These are phyloP conservation scores for Tothia fuscella DNA, from an alignment of 2,329 filamentous ascomycete genomes.

Conservation along the genomic window DNA sequence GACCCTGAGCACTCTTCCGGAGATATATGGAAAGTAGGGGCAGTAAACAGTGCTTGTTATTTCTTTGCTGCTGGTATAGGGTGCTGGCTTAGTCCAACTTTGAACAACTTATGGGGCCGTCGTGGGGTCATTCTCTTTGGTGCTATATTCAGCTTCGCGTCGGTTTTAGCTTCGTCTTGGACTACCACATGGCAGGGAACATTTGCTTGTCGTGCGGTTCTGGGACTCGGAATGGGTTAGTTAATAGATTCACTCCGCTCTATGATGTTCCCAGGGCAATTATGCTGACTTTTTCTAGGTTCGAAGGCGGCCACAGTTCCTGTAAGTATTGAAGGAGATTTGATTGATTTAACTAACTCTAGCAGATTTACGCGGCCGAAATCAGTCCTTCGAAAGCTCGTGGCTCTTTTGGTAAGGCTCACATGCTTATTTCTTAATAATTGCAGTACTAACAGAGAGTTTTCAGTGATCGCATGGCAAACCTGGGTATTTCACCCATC, in stretches of 20 bases:
- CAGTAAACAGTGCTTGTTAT: neutral
- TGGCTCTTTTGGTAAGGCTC: no score
- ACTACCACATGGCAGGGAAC: neutral
- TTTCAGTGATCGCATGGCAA: neutral
- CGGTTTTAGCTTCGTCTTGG: neutral
- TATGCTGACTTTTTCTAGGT: neutral
- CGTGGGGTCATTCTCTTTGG: neutral
- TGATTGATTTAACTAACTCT: neutral
- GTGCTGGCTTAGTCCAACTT: neutral
- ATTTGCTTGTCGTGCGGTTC: neutral
- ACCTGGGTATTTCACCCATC: no score
- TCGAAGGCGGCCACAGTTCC: neutral
- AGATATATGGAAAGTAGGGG: neutral
- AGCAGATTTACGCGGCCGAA: neutral
- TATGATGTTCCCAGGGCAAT: neutral
- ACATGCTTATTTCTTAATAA: no score
- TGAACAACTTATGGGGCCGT: neutral
- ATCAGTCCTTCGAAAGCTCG: neutral
- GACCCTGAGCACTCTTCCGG: neutral
- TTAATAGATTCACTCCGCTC: neutral
- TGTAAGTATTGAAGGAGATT: neutral
- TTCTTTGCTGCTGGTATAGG: neutral
- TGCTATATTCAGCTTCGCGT: neutral
- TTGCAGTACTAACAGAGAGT: no score
- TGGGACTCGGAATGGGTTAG: neutral